Evolutionary conservation across 1,284 basidiomycete genomes (phyloP).

Genomic region (Vanrija sp.): DNA sequence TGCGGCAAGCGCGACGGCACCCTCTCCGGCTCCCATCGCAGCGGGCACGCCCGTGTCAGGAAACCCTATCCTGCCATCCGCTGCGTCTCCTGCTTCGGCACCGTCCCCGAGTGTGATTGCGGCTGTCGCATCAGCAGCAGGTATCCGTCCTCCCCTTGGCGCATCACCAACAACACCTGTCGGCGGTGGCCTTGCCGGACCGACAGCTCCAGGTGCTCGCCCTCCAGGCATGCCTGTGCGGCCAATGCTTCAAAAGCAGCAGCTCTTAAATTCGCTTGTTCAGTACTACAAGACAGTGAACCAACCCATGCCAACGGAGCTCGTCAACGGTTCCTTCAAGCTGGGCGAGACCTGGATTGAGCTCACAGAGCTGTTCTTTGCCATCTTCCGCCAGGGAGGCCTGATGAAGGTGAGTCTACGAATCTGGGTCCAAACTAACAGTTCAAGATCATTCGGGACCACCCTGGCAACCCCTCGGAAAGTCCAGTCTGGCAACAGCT

Average conservation of each 20-base stretch:
- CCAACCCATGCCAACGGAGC: slow-evolving; percentile 27
- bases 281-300: slow-evolving; percentile 24
- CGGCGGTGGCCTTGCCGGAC: not conserved
- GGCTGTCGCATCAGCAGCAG: not conserved
- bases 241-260: slow-evolving; percentile 41
- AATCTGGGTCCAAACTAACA: not conserved
- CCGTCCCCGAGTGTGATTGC: slow-evolving; percentile 2
- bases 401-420: slow-evolving; percentile 16
- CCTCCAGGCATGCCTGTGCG: slow-evolving; percentile 1
- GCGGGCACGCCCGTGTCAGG: not conserved
- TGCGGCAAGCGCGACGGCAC: slow-evolving; percentile 6
- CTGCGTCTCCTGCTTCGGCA: slow-evolving; percentile 6
- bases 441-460: slow-evolving; percentile 2
- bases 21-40: slow-evolving; percentile 2
- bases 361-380: slow-evolving; percentile 36
- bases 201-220: not conserved
- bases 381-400: slow-evolving; percentile 31
- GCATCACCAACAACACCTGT: not conserved
- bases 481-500: slow-evolving; percentile 28
- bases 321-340: slow-evolving; percentile 36
- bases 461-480: slow-evolving; percentile 17
- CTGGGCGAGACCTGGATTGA: slow-evolving; percentile 37
- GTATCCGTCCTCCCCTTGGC: not conserved
- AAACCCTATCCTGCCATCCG: slow-evolving; percentile 2
- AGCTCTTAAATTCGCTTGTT: slow-evolving; percentile 30